phyloP scores from a whole-genome alignment of 2,329 filamentous ascomycete genomes.

The Xylariaceae sp. region DNA sequence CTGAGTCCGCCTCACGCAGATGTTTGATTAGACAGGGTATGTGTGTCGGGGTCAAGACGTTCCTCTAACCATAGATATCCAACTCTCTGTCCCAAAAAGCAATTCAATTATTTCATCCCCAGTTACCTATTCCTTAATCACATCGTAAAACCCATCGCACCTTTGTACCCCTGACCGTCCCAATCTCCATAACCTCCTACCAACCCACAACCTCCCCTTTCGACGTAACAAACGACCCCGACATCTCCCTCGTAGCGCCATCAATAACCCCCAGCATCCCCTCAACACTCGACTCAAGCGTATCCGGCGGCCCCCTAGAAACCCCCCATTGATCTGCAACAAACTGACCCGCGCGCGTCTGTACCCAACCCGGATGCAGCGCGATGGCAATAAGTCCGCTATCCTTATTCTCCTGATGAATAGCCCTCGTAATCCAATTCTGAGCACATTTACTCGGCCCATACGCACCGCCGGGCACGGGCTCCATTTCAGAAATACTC shows the following conservation, averaged over 20 bases:
- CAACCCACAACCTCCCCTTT: slow-evolving; percentile 30
- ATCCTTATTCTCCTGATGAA: slow-evolving; percentile 29
- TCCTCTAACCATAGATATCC: no score
- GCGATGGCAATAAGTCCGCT: slow-evolving; percentile 28
- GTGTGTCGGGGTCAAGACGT: no score
- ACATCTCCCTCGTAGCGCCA: slow-evolving; percentile 31
- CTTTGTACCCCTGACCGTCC: no score
- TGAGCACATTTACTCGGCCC: slow-evolving; percentile 34
- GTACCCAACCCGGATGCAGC: slow-evolving; percentile 38
- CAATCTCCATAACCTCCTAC: slow-evolving; percentile 9
- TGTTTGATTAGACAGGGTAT: no score
- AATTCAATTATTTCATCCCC: no score
- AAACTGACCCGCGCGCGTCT: slow-evolving; percentile 30
- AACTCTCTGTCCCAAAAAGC: no score
- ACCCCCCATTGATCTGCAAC: slow-evolving; percentile 33
- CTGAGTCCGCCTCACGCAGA: no score
- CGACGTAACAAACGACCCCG: slow-evolving; percentile 21
- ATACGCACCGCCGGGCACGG: slow-evolving; percentile 32
- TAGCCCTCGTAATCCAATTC: slow-evolving; percentile 33
- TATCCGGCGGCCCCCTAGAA: slow-evolving; percentile 23
- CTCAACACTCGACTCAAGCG: slow-evolving; percentile 31
- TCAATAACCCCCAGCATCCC: slow-evolving; percentile 36
- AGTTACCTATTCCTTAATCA: no score
- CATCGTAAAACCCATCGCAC: no score
- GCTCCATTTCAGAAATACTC: slow-evolving; percentile 31